Percentiles rank a stretch among this genome's conserved stretches.
Evolutionary conservation across 2,329 filamentous ascomycete species (phyloP).

Genomic region (Endocalyx cinctus): DNA sequence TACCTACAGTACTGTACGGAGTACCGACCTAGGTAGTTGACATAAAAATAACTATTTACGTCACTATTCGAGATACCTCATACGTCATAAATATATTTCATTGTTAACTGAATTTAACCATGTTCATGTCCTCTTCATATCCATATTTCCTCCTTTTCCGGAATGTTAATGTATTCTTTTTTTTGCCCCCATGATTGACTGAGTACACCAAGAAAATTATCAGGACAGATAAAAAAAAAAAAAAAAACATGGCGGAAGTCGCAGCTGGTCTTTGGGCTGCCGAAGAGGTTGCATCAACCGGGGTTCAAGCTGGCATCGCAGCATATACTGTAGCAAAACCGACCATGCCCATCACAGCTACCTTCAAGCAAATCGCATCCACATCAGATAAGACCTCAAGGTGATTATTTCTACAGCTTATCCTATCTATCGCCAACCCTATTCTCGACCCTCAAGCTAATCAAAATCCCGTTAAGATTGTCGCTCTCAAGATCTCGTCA

Average conservation of each 20-base stretch:
- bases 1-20: too few relatives aligned
- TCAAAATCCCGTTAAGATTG: constrained; percentile 17
- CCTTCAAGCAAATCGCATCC: constrained; percentile 41
- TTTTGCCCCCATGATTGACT: too few relatives aligned
- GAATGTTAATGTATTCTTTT: too few relatives aligned
- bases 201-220: background rate
- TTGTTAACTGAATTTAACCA: too few relatives aligned
- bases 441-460: too few relatives aligned
- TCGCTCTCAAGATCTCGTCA: constrained; percentile 45
- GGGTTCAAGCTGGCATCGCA: constrained; percentile 35
- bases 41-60: too few relatives aligned
- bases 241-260: constrained; percentile 31
- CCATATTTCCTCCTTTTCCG: too few relatives aligned
- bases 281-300: constrained; percentile 36
- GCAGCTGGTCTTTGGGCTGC: constrained; percentile 33
- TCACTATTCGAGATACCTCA: too few relatives aligned
- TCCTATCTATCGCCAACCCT: too few relatives aligned
- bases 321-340: constrained; percentile 43
- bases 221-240: background rate
- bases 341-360: constrained; percentile 46
- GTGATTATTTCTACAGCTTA: constrained; percentile 20
- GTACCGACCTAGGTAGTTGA: too few relatives aligned
- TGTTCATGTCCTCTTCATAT: too few relatives aligned
- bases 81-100: too few relatives aligned
- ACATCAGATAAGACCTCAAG: constrained; percentile 22